Conservation (phyloP, 768 basidiomycete genomes). For the Sporobolomyces roseus region DNA sequence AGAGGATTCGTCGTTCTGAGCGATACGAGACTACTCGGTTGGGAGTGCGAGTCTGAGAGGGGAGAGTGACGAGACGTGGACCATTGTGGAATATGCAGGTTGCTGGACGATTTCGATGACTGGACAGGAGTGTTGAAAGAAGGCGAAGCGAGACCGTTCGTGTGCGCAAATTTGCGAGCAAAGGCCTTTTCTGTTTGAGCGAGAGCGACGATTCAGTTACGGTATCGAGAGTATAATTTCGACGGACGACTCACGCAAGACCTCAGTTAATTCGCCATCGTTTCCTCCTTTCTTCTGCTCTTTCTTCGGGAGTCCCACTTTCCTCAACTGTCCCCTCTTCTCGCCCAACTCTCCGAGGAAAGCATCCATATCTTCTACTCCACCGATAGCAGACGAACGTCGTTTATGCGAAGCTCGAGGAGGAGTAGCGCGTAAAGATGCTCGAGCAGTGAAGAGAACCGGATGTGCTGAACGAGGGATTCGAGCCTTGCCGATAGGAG, state of each 20-base stretch:
- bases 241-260: conserved; percentile 6
- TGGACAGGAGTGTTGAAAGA: not conserved
- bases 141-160: conserved; percentile 3
- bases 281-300: not conserved
- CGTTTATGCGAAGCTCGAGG: not conserved
- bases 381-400: not conserved
- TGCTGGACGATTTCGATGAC: not conserved
- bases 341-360: conserved; percentile 25
- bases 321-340: conserved; percentile 19
- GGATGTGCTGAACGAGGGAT: conserved; percentile 28
- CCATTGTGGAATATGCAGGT: not conserved
- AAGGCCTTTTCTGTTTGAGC: conserved; percentile 10
- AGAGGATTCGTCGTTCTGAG: not conserved
- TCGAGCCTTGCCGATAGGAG: too few relatives aligned
- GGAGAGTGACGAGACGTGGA: not conserved
- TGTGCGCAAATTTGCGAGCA: conserved; percentile 11
- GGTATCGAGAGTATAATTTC: too few relatives aligned
- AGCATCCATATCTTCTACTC: conserved; percentile 21
- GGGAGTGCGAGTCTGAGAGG: not conserved
- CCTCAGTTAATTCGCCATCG: conserved; percentile 1
- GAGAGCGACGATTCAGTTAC: not conserved
- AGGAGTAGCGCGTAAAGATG: conserved; percentile 5
- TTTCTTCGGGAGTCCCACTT: conserved; percentile 22
- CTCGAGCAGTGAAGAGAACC: conserved; percentile 13
- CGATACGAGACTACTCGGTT: not conserved